A percentile compares a stretch with the other conserved stretches of the same genome.
These are phyloP conservation scores for Aspergillus ochraceoroseus DNA, from an alignment of 2,329 filamentous ascomycete species.

Conservation along the genomic window DNA sequence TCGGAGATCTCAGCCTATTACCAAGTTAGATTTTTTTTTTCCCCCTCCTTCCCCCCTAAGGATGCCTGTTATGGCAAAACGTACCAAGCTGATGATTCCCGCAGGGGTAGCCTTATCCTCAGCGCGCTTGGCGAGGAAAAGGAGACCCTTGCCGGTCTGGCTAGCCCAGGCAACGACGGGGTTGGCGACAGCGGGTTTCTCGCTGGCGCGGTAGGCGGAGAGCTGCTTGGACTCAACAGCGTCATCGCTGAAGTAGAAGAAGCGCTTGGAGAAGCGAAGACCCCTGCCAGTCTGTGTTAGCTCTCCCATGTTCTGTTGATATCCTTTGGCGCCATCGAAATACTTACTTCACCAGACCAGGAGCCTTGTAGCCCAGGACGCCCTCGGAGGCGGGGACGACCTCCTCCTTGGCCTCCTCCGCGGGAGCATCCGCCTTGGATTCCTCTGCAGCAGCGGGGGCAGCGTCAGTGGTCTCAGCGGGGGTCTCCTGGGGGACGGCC, in stretches of 20 bases:
- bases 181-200: conserved; percentile 78
- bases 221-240: conserved; percentile 70
- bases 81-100: conserved; percentile 81
- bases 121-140: conserved; percentile 82
- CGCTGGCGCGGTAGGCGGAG: conserved; percentile 71
- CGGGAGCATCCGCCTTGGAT: conserved; percentile 35
- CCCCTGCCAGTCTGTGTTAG: too few relatives aligned
- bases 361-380: conserved; percentile 81
- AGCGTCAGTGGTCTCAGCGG: conserved; percentile 34
- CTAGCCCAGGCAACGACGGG: conserved; percentile 81
- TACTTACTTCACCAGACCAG: conserved; percentile 82
- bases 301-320: too few relatives aligned
- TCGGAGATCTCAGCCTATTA: conserved; percentile 62
- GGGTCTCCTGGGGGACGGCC: conserved; percentile 34
- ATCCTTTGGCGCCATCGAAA: too few relatives aligned
- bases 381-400: conserved; percentile 74
- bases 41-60: too few relatives aligned
- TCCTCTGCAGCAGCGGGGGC: conserved; percentile 31
- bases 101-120: conserved; percentile 75
- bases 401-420: conserved; percentile 40
- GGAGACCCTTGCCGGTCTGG: conserved; percentile 89
- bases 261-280: conserved; percentile 85
- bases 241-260: conserved; percentile 80
- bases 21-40: conserved; percentile 1
- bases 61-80: too few relatives aligned